Conservation (phyloP, 257 asterid species). For the Plantago major region DNA sequence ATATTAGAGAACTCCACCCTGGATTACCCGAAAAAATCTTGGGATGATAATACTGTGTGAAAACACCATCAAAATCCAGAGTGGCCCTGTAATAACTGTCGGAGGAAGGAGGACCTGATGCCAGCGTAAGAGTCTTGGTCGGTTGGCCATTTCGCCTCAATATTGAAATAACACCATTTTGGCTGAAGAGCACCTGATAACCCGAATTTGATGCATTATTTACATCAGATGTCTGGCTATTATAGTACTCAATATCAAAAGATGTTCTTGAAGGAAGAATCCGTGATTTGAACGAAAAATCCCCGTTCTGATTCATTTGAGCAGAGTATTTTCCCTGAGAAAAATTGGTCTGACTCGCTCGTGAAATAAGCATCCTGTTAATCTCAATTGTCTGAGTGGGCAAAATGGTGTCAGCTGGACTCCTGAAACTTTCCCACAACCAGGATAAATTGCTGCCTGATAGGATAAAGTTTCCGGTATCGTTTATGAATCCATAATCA, state of each 20-base stretch:
- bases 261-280: neutral
- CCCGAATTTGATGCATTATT: neutral
- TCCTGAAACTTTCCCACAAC: slow-evolving; percentile 31
- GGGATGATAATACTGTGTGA: slow-evolving; percentile 27
- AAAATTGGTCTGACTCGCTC: slow-evolving; percentile 24
- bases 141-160: slow-evolving; percentile 12
- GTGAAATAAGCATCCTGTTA: slow-evolving; percentile 21
- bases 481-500: slow-evolving; percentile 23
- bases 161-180: neutral
- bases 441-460: neutral
- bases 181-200: neutral
- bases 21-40: slow-evolving; percentile 7
- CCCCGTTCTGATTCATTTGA: slow-evolving; percentile 27
- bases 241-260: slow-evolving; percentile 18
- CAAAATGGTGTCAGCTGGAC: slow-evolving; percentile 34
- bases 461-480: slow-evolving; percentile 32
- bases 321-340: slow-evolving; percentile 32
- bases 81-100: slow-evolving; percentile 27
- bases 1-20: neutral
- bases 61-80: slow-evolving; percentile 39
- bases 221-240: neutral
- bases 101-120: slow-evolving; percentile 7
- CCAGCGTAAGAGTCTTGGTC: slow-evolving; percentile 2
- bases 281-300: slow-evolving; percentile 26
- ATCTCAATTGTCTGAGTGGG: slow-evolving; percentile 27